phyloP scores from a whole-genome alignment of 495 filamentous ascomycete species.

The Penicillium turbatum region DNA sequence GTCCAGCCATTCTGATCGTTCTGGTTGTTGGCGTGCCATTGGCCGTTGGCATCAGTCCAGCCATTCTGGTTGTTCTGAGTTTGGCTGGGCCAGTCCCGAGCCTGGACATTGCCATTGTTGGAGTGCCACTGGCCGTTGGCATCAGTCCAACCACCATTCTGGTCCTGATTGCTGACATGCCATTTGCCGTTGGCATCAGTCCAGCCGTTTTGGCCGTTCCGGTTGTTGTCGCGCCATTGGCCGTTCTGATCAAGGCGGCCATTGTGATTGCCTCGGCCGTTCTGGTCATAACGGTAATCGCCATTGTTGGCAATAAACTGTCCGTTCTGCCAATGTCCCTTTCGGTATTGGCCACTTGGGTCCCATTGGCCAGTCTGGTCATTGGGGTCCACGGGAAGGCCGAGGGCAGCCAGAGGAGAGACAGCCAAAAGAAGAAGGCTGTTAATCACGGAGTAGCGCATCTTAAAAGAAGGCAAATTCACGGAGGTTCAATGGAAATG shows the following conservation, averaged over 20 bases:
- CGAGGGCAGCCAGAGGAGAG: conserved; percentile 23
- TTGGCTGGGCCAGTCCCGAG: conserved; percentile 6
- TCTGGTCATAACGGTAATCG: conserved; percentile 6
- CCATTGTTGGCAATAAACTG: conserved; percentile 17
- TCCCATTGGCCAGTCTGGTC: conserved; percentile 22
- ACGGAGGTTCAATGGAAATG: not conserved
- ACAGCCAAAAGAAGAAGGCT: conserved; percentile 23
- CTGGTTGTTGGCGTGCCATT: conserved; percentile 11
- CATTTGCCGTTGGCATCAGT: conserved; percentile 18
- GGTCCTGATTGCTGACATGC: conserved; percentile 11
- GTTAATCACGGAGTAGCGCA: conserved; percentile 25
- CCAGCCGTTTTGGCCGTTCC: conserved; percentile 12
- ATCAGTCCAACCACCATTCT: conserved; percentile 13
- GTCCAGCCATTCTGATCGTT: conserved; percentile 12
- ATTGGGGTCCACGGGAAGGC: conserved; percentile 25
- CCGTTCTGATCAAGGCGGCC: conserved; percentile 16
- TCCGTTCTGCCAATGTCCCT: conserved; percentile 20
- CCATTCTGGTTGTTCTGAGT: conserved; percentile 9
- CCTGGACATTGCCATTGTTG: conserved; percentile 10
- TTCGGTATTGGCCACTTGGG: conserved; percentile 23
- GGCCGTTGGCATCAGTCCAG: conserved; percentile 16
- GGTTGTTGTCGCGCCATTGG: conserved; percentile 4
- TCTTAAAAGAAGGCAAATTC: conserved; percentile 6
- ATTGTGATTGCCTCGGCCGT: conserved; percentile 5
- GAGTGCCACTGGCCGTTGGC: conserved; percentile 17